A percentile compares a stretch with the other conserved stretches of the same genome.
Conservation (phyloP, 106 monocot species). For the Gastrodia elata region DNA sequence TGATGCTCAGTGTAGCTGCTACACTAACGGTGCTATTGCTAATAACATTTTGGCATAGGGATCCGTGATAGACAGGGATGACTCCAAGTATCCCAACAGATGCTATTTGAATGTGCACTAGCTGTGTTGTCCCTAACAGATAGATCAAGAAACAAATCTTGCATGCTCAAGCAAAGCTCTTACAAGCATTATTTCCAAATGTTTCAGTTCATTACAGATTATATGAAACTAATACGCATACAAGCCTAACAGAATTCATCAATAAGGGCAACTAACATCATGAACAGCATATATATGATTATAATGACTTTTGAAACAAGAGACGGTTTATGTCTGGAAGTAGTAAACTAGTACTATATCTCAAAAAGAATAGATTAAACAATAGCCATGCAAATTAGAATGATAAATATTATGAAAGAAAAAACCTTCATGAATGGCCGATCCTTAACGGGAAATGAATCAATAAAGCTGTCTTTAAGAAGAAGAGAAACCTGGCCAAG, state of each 20-base stretch:
- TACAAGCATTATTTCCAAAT: not conserved
- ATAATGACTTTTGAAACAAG: not conserved
- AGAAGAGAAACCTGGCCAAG: constrained; percentile 56
- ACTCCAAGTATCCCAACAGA: no score
- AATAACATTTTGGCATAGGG: no score
- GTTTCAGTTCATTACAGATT: not conserved
- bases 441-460: constrained; percentile 55
- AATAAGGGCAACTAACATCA: not conserved
- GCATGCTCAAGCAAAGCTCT: not conserved
- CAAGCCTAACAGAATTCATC: not conserved
- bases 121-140: no score
- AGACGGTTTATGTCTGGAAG: not conserved
- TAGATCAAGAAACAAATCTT: not conserved
- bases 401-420: not conserved
- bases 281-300: not conserved
- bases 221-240: not conserved
- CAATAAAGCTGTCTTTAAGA: constrained; percentile 70
- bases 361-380: not conserved
- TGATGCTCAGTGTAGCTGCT: no score
- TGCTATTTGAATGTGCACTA: no score
- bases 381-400: not conserved
- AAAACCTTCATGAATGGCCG: constrained; percentile 61
- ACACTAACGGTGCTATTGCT: no score
- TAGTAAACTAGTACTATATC: not conserved
- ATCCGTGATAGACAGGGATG: no score